Evolutionary conservation across 768 basidiomycete species (phyloP), one percentile per base, ranked within the genome.

Genomic region (Pulveroboletus sp.): DNA sequence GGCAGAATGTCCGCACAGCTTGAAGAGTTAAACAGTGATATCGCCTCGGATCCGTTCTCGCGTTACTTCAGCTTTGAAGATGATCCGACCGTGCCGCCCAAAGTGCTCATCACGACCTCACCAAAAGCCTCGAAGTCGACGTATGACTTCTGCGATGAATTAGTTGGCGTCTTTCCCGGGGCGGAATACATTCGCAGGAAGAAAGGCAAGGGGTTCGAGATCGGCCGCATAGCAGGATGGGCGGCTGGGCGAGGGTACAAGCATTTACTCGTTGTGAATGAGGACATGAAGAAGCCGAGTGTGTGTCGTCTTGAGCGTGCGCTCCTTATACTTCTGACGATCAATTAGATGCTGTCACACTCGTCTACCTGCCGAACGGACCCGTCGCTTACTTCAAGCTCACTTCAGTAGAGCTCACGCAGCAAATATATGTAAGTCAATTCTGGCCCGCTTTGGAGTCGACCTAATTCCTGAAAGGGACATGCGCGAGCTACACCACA

Each of bases 301-400:
- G 58, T 68, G 91, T 77, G 12, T 50, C 20, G 9, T 36, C 38
- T 23, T 39, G 6, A 23, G 12, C 10, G 6, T 30, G 20, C 17
- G n/a, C 11, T 20, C 8, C 22, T 13, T 52, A 37, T 17, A 11
- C 22, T 29, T 59, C 50, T 56, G 29, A 50, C 44, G 27, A 52
- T 39, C 16, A 41, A 20, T 5, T 56, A 98, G 96, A 95, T 70
- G 93, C 93, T 3, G 83, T 99, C 54, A 97, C 95, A 0, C 70
- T 98, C 45, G 81, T 93, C 37, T 82, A 95, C 63, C 81, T 99
- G 12, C 96, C 96, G 0, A 74, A 82, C 44, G 96, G 96, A 12
- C 96, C 96, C 0, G 90, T 91, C 2, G 94, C 94, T 0, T 94
- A 94, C 67, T 97, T 98, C 76, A 95, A 90, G 65, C 76, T 99